These are phyloP conservation scores for Neofusicoccum ribis DNA, from an alignment of 2,329 filamentous ascomycete species.

Conservation along the genomic window DNA sequence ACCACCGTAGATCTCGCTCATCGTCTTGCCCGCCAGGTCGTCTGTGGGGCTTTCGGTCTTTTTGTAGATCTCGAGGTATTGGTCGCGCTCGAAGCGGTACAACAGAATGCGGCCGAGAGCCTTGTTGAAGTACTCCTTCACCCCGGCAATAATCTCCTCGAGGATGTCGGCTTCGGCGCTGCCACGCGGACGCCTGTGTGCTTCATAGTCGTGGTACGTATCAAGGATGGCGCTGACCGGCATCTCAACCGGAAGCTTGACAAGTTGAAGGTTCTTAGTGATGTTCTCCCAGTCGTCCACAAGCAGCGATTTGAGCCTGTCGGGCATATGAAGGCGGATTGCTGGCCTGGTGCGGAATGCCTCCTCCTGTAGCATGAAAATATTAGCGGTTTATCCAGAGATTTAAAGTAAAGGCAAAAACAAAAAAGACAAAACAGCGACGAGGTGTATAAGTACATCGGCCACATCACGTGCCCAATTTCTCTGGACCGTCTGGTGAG, in stretches of 20 bases:
- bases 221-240: slow-evolving; percentile 77
- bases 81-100: slow-evolving; percentile 89
- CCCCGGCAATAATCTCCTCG: slow-evolving; percentile 81
- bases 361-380: slow-evolving; percentile 68
- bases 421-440: not conserved
- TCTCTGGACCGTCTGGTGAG: not conserved
- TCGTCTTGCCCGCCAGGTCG: slow-evolving; percentile 67
- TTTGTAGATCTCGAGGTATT: slow-evolving; percentile 77
- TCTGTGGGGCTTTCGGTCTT: slow-evolving; percentile 63
- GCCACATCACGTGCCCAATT: not conserved
- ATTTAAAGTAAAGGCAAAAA: too few relatives aligned
- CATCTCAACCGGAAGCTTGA: slow-evolving; percentile 75
- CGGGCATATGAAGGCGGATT: slow-evolving; percentile 82
- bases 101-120: slow-evolving; percentile 83
- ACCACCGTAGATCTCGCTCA: slow-evolving; percentile 84
- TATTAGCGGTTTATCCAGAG: not conserved
- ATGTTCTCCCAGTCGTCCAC: slow-evolving; percentile 99
- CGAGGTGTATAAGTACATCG: not conserved
- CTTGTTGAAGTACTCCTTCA: slow-evolving; percentile 94
- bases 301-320: slow-evolving; percentile 85
- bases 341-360: slow-evolving; percentile 79
- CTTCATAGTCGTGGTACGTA: slow-evolving; percentile 74
- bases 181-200: slow-evolving; percentile 62
- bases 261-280: slow-evolving; percentile 89
- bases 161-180: slow-evolving; percentile 80